These are phyloP conservation scores for Russula dissimulans DNA, from an alignment of 768 basidiomycete species.

Conservation along the genomic window DNA sequence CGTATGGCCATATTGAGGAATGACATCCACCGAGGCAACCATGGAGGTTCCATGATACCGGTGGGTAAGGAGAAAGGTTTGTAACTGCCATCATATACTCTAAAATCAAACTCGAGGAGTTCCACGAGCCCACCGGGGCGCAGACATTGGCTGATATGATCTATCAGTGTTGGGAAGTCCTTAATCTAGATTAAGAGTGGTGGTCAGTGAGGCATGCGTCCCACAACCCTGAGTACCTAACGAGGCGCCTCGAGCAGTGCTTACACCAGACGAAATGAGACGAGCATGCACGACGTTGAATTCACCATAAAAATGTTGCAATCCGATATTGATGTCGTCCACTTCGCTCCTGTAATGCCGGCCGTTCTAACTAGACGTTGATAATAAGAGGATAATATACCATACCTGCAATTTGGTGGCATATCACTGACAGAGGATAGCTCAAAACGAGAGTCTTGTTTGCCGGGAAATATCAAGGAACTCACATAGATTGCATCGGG, in stretches of 20 bases:
- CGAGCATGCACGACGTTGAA: slow-evolving; percentile 71
- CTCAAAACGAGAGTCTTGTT: slow-evolving; percentile 17
- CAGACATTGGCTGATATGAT: slow-evolving; percentile 58
- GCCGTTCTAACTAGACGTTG: not conserved
- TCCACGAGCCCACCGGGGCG: slow-evolving; percentile 63
- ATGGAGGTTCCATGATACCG: slow-evolving; percentile 40
- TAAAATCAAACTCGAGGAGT: slow-evolving; percentile 61
- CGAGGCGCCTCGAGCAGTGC: slow-evolving; percentile 23
- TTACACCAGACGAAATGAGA: slow-evolving; percentile 63
- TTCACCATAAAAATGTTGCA: slow-evolving; percentile 72
- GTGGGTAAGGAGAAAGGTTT: slow-evolving; percentile 35
- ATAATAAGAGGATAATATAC: not conserved
- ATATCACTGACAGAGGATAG: slow-evolving; percentile 37
- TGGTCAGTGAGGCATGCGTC: not conserved
- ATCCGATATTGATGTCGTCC: slow-evolving; percentile 76
- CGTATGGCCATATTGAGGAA: slow-evolving; percentile 44
- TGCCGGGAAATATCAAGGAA: slow-evolving; percentile 14
- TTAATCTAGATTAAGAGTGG: slow-evolving; percentile 41
- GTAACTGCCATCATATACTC: slow-evolving; percentile 46
- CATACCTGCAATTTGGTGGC: slow-evolving; percentile 62
- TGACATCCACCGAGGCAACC: slow-evolving; percentile 55
- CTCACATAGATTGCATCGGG: slow-evolving; percentile 68
- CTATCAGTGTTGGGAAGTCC: slow-evolving; percentile 53
- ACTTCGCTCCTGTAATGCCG: slow-evolving; percentile 55
- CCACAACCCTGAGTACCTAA: not conserved